A percentile compares a stretch with the other conserved stretches of the same genome.
These are phyloP conservation scores for Solanum hybrid DNA, from an alignment of 305 asterid species.

Conservation along the genomic window DNA sequence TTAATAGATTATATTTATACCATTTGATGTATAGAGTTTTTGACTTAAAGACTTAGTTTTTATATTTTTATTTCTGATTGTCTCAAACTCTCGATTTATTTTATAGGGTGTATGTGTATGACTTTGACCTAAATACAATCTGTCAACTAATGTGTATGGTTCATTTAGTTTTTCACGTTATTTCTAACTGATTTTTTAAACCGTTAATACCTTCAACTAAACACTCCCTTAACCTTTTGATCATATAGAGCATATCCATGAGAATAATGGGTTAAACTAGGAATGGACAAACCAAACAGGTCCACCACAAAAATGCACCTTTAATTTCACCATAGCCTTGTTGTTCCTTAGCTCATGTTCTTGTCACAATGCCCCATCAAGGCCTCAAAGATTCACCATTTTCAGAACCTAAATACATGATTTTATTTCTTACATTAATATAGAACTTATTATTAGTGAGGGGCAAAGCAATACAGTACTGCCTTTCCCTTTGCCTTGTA, in stretches of 20 bases:
- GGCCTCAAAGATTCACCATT: background rate
- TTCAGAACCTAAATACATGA: background rate
- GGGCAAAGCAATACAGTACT: background rate
- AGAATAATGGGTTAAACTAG: background rate
- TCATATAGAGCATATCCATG: background rate
- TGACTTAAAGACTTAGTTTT: background rate
- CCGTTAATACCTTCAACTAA: background rate
- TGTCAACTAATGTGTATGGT: background rate
- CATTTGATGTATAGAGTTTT: background rate
- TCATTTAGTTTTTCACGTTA: background rate
- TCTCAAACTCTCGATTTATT: background rate
- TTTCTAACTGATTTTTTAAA: too few relatives aligned
- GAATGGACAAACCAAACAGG: background rate
- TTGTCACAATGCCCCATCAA: conserved; percentile 3
- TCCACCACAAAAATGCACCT: background rate
- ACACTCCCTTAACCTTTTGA: background rate
- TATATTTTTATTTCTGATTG: too few relatives aligned
- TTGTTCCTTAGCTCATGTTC: conserved; percentile 3
- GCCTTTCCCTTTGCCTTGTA: background rate
- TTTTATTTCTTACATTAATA: background rate
- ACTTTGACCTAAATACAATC: background rate
- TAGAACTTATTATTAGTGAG: background rate
- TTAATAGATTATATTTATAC: too few relatives aligned
- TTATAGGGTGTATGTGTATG: background rate
- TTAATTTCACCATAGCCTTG: background rate